Evolutionary conservation across 805 yeast genomes (phyloP), one percentile per base, ranked within the genome.

Genomic region (Suhomyces emberorum): DNA sequence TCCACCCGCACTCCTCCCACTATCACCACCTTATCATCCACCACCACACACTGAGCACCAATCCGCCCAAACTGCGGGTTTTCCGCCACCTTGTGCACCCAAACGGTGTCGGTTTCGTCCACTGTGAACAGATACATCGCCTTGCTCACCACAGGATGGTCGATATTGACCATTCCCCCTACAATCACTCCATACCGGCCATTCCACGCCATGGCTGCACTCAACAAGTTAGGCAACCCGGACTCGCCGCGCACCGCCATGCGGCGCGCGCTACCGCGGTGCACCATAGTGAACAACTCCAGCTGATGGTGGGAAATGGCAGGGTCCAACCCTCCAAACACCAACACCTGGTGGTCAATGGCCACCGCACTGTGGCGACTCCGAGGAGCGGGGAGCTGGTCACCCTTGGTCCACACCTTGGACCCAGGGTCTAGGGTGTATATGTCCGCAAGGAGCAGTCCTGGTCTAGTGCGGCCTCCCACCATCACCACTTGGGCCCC

Each of bases 381-480:
- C 34, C 86, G 63, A 4, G 73, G 54, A 2, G 51, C 46, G 0
- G 78, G 76, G 22, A 82, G 43, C 6, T 59, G 50, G 0, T 53
- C 51, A 1, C 61, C 42, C 29, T 51, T 37, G 1, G 28, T 34
- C 88, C 88, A 82, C 3, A 34, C 23, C 3, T 37, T 36, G 18
- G 19, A 5, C 19, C 47, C 43, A 2, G 36, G 36, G 12, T 38
- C 23, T 15, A 37, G 44, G 20, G 39, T 37, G 52, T 63, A 62
- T 0, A 59, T 57, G 37, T 66, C 71, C 4, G 36, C 37, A 25
- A 75, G 52, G 0, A 65, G 59, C 7, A 55, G 52, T 2, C 72
- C 70, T 0, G 95, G 95, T 1, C 77, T 69, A 2, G 70, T 58
- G 42, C 95, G 69, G 3, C 95, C 95, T 3, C 93, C 95, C 22